Evolutionary conservation across 805 yeast species (phyloP).

Genomic region (Candida golubevii): DNA sequence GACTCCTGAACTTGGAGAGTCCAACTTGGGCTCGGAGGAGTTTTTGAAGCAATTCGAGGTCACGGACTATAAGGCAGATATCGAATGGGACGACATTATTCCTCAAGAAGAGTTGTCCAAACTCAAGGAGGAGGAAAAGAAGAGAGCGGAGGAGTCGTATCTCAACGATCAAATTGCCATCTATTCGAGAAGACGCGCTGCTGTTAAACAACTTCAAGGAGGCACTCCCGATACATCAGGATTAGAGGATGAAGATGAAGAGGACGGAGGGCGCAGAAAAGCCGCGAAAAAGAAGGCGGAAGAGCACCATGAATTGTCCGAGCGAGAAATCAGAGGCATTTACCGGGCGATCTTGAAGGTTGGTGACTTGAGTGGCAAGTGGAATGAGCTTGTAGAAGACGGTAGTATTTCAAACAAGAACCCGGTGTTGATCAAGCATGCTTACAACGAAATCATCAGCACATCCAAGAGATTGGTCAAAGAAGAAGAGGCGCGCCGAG

Average conservation of each 20-base stretch:
- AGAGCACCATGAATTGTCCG: constrained; percentile 56
- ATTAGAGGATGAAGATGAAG: constrained; percentile 38
- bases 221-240: constrained; percentile 33
- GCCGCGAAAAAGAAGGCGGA: constrained; percentile 31
- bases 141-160: constrained; percentile 78
- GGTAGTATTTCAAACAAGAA: constrained; percentile 84
- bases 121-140: constrained; percentile 87
- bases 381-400: constrained; percentile 86
- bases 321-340: constrained; percentile 79
- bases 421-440: constrained; percentile 69
- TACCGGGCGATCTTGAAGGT: constrained; percentile 76
- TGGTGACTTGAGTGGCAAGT: constrained; percentile 72
- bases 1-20: constrained; percentile 93
- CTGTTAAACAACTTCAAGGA: constrained; percentile 52
- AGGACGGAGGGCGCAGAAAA: constrained; percentile 23
- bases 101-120: constrained; percentile 90
- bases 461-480: constrained; percentile 58
- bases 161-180: constrained; percentile 86
- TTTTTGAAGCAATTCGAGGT: constrained; percentile 96
- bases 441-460: constrained; percentile 67
- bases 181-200: constrained; percentile 76
- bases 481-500: constrained; percentile 62
- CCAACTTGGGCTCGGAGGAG: constrained; percentile 98
- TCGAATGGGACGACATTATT: constrained; percentile 98
- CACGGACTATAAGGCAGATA: constrained; percentile 96